Evolutionary conservation across 768 basidiomycete species (phyloP), one percentile per base, ranked within the genome.

Genomic region (Crassisporium funariophilum): DNA sequence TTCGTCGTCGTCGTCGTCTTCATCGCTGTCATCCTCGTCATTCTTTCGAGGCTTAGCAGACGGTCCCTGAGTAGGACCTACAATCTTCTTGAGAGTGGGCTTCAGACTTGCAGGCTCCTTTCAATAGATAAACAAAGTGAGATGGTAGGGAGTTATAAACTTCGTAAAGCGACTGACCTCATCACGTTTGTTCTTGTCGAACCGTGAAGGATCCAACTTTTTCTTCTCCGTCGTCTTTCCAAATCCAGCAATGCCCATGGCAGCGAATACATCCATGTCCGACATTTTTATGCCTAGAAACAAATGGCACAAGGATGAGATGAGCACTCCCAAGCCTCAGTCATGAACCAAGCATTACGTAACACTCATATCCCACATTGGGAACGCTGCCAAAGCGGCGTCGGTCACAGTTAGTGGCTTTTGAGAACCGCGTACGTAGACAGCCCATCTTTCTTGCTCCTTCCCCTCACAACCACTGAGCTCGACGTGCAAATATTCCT

Each of bases 241-340:
- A 61, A 94, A 94, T 17, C 87, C 87, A 57, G 81, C 57, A 46
- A 93, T 88, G 5, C 91, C 91, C 86, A 94, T 91, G 9, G 85
- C 81, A 2, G 86, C 82, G 57, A 91, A 77, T 15, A 91, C 68
- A 50, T 91, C 88, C 69, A 76, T 75, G 65, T 84, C 80, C 19
- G 70, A 52, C 73, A 73, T 71, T 40, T 34, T 57, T 33, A n/a
- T n/a, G n/a, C n/a, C n/a, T n/a, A n/a, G n/a, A n/a, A n/a, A n/a
- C n/a, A n/a, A n/a, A n/a, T n/a, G n/a, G n/a, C n/a, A n/a, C n/a
- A n/a, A n/a, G n/a, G n/a, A n/a, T n/a, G n/a, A 36, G 35, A 36
- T 6, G 5, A 7, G 12, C 35, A 24, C 19, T 25, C 21, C 25
- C 11, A 27, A 7, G 6, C 8, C 36, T 37, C 47, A 48, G n/a